Evolutionary conservation across 2,329 filamentous ascomycete genomes (phyloP).

Genomic region (Botrytis paeoniae): DNA sequence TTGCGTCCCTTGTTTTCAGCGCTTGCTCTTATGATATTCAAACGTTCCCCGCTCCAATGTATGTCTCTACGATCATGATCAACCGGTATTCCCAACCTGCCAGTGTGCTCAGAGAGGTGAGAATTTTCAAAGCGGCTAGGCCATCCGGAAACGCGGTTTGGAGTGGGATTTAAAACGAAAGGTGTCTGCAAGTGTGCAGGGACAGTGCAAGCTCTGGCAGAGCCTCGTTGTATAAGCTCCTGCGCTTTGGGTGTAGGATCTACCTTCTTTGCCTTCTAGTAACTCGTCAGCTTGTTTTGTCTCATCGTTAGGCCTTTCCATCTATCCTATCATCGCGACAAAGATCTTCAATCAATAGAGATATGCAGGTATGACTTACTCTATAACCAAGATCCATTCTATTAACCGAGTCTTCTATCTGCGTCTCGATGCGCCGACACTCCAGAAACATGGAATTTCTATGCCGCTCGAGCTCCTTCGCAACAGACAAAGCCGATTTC

Average conservation of each 20-base stretch:
- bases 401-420: background rate
- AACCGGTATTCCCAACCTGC: background rate
- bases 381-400: background rate
- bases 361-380: background rate
- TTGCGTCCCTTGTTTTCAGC: background rate
- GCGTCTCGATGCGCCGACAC: background rate
- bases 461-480: background rate
- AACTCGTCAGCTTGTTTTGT: background rate
- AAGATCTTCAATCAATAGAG: background rate
- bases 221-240: background rate
- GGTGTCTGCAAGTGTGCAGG: background rate
- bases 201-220: accelerated
- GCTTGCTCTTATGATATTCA: background rate
- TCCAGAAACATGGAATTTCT: accelerated
- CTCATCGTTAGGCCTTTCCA: background rate
- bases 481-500: background rate
- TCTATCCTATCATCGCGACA: background rate
- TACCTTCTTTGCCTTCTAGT: background rate
- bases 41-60: too few relatives aligned
- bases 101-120: background rate
- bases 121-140: background rate
- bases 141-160: background rate
- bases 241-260: accelerated
- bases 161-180: background rate
- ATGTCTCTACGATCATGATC: background rate